Conservation (phyloP, 805 yeast genomes). For the Lipomyces chichibuensis region DNA sequence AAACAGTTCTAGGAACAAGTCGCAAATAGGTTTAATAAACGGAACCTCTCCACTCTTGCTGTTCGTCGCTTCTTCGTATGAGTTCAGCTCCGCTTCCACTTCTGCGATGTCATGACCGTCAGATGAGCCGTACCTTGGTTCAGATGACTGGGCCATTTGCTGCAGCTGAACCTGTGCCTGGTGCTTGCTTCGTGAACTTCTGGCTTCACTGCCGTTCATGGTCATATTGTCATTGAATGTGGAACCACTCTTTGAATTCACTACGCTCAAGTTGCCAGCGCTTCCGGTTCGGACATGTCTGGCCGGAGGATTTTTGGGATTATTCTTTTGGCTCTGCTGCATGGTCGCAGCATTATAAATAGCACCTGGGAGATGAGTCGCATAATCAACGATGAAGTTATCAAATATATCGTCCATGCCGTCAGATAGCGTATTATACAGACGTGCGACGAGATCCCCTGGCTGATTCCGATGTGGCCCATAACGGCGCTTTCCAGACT, state of each 20-base stretch:
- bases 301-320: background rate
- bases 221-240: background rate
- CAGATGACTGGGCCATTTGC: conserved; percentile 4
- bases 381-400: conserved; percentile 33
- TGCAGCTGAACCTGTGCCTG: background rate
- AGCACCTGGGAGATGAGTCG: conserved; percentile 18
- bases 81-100: conserved; percentile 51
- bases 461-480: conserved; percentile 7
- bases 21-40: conserved; percentile 82
- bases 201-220: background rate
- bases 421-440: conserved; percentile 29
- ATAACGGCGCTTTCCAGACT: background rate
- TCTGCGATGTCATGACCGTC: conserved; percentile 26
- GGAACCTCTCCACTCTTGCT: conserved; percentile 46
- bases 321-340: background rate
- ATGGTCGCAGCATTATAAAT: conserved; percentile 19
- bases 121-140: background rate
- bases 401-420: conserved; percentile 35
- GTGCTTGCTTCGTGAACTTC: conserved; percentile 6
- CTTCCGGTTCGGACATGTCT: conserved; percentile 14
- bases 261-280: conserved; percentile 10
- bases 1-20: conserved; percentile 69
- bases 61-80: conserved; percentile 50
- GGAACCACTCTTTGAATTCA: conserved; percentile 10
- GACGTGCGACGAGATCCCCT: conserved; percentile 26